Conservation (phyloP, 257 asterid genomes). For the Cinchona pubescens region DNA sequence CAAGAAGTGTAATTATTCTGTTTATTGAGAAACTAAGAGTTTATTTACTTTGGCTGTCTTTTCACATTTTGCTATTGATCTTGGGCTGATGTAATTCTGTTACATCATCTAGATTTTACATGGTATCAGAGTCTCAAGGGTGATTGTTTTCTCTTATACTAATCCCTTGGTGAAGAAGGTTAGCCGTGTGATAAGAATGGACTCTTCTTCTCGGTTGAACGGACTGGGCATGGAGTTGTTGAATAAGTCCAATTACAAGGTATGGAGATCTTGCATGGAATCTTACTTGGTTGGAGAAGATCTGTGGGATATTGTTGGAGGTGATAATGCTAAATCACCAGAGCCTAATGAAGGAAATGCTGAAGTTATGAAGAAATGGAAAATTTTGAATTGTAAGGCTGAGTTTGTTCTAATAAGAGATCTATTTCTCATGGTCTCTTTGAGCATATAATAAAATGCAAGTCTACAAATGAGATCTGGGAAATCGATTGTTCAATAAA, state of each 20-base stretch:
- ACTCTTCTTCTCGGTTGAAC: background rate
- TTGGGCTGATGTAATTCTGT: no score
- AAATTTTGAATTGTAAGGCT: background rate
- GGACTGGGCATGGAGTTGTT: background rate
- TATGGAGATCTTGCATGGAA: background rate
- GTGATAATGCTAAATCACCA: background rate
- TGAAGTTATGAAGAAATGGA: background rate
- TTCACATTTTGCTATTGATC: no score
- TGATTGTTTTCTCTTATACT: background rate
- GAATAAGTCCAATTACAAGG: background rate
- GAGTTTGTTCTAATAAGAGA: background rate
- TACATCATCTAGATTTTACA: background rate
- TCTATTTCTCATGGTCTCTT: background rate
- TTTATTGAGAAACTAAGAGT: no score
- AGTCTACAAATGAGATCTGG: background rate
- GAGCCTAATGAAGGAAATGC: background rate
- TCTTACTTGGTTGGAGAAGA: background rate
- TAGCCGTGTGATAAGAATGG: background rate
- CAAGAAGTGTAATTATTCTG: no score
- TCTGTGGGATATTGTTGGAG: background rate
- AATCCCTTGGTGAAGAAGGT: background rate
- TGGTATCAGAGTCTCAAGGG: background rate
- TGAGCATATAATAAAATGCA: background rate
- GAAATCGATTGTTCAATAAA: background rate
- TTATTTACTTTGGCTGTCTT: no score